phyloP scores from a whole-genome alignment of 192 early-diverging fungal species.

The Allomyces arbusculus region DNA sequence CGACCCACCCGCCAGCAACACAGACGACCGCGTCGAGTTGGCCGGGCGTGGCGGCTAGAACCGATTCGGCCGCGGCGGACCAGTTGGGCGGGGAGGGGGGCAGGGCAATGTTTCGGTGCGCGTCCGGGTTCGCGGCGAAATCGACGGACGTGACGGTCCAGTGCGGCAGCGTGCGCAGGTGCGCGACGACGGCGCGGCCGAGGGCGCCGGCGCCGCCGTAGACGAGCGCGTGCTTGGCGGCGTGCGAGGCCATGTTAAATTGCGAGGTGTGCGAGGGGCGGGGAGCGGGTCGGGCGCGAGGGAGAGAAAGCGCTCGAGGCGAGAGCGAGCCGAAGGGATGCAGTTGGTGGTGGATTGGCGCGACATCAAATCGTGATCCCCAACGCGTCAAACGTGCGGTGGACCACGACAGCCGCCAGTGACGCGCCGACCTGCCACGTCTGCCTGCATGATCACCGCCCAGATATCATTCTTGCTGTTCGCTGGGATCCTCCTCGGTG shows the following conservation, averaged over 20 bases:
- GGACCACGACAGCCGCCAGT: too few species aligned
- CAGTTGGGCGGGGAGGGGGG: conserved; percentile 39
- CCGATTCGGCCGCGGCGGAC: conserved; percentile 14
- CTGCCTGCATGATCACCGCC: too few species aligned
- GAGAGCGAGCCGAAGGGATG: too few species aligned
- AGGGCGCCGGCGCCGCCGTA: conserved; percentile 86
- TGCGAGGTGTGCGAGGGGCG: too few species aligned
- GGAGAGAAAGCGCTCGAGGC: too few species aligned
- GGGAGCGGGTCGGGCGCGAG: too few species aligned
- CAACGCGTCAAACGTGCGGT: too few species aligned
- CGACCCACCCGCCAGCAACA: conserved; percentile 91
- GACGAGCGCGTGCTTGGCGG: conserved; percentile 41
- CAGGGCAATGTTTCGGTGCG: conserved; percentile 33
- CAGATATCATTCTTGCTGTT: too few species aligned
- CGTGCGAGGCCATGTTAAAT: background rate
- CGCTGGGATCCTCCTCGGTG: too few species aligned
- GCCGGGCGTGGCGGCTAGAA: conserved; percentile 16
- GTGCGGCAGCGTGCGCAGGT: conserved; percentile 27
- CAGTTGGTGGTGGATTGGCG: too few species aligned
- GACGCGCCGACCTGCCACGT: too few species aligned
- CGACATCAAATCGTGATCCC: too few species aligned
- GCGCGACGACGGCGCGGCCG: conserved; percentile 47
- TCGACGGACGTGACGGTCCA: conserved; percentile 64
- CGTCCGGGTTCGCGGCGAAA: conserved; percentile 45
- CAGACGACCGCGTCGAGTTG: conserved; percentile 58